Conservation (phyloP, 768 basidiomycete species). For the Lanmaoa pseudosensibilis region DNA sequence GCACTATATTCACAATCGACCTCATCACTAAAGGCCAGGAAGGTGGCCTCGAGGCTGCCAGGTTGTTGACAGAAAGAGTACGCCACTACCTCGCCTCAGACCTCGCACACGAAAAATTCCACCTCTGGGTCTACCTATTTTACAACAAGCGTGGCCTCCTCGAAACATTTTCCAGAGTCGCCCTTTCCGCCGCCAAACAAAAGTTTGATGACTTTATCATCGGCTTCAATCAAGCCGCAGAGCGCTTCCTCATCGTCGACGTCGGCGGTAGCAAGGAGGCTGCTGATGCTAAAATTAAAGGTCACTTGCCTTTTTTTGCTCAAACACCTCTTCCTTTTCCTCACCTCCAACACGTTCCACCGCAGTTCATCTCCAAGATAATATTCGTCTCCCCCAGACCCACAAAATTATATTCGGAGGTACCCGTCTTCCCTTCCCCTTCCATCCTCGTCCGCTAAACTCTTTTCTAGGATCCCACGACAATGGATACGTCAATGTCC, state of each 20-base stretch:
- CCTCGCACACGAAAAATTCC: slow-evolving; percentile 32
- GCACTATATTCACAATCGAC: slow-evolving; percentile 54
- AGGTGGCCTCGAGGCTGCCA: slow-evolving; percentile 59
- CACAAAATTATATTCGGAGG: slow-evolving; percentile 70
- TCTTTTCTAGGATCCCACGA: slow-evolving; percentile 62
- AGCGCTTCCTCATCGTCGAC: slow-evolving; percentile 68
- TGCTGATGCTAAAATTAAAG: slow-evolving; percentile 75
- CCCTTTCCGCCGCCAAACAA: slow-evolving; percentile 34
- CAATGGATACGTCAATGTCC: slow-evolving; percentile 64
- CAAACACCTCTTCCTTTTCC: not conserved
- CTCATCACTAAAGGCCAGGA: slow-evolving; percentile 54
- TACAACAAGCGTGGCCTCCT: slow-evolving; percentile 60
- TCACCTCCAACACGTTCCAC: slow-evolving; percentile 7
- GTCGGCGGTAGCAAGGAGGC: slow-evolving; percentile 72
- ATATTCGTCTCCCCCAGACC: slow-evolving; percentile 57
- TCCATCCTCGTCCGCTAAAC: slow-evolving; percentile 3
- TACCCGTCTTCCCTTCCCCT: slow-evolving; percentile 20
- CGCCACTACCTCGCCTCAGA: slow-evolving; percentile 25
- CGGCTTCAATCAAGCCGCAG: slow-evolving; percentile 70
- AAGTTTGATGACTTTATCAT: slow-evolving; percentile 64
- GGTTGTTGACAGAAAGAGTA: slow-evolving; percentile 39
- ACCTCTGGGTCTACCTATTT: slow-evolving; percentile 64
- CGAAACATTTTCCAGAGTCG: slow-evolving; percentile 45
- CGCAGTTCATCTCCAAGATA: slow-evolving; percentile 41
- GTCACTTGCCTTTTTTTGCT: slow-evolving; percentile 34